Percentiles rank a stretch among this genome's conserved stretches.
Conservation (phyloP, 169 alveolate species). For the Plasmodium berghei region DNA sequence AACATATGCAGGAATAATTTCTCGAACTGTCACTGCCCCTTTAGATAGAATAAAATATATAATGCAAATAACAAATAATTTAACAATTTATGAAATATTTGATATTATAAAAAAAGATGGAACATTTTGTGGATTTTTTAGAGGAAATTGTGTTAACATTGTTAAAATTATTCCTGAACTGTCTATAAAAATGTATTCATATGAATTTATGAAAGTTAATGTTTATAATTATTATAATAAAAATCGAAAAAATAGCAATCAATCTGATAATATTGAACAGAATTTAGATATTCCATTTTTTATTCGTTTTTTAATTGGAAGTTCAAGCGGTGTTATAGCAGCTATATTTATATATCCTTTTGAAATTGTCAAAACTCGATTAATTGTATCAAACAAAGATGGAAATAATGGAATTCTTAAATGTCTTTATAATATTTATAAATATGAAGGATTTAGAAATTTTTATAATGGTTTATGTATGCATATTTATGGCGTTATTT, state of each 20-base stretch:
- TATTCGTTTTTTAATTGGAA: constrained; percentile 64
- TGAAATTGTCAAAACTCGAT: constrained; percentile 62
- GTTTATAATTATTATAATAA: constrained; percentile 56
- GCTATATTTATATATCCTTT: constrained; percentile 55
- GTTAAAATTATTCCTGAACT: constrained; percentile 66
- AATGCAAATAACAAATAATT: constrained; percentile 64
- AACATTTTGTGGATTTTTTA: constrained; percentile 50
- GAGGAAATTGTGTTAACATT: constrained; percentile 67
- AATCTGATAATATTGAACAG: background rate
- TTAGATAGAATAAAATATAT: constrained; percentile 65
- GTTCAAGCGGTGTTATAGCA: constrained; percentile 74
- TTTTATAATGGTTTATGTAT: constrained; percentile 57
- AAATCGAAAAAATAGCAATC: background rate
- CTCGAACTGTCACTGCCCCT: constrained; percentile 56
- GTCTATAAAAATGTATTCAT: constrained; percentile 70
- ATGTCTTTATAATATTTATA: constrained; percentile 55
- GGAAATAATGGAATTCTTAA: constrained; percentile 34
- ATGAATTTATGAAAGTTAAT: constrained; percentile 54
- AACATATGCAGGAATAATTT: constrained; percentile 52
- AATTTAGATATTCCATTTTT: constrained; percentile 51
- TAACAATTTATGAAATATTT: constrained; percentile 50
- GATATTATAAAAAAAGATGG: constrained; percentile 64
- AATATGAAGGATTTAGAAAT: constrained; percentile 31
- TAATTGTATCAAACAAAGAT: constrained; percentile 61
- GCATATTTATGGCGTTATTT: constrained; percentile 59